These are phyloP conservation scores for Xerocomus cyaneibrunnescens DNA, from an alignment of 1,284 basidiomycete genomes.

Conservation along the genomic window DNA sequence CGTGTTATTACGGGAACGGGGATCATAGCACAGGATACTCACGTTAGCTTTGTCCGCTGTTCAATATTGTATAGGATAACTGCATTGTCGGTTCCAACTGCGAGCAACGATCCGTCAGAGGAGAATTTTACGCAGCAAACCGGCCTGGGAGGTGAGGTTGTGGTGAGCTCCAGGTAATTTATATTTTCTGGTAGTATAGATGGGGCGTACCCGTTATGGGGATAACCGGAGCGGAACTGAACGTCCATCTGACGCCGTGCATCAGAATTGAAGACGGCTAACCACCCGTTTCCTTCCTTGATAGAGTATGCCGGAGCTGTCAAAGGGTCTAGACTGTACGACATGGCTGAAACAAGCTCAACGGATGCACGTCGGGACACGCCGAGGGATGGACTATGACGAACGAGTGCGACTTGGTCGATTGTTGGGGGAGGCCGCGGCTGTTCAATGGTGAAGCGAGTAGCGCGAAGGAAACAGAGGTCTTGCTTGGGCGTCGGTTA, in stretches of 20 bases:
- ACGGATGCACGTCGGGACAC: conserved; percentile 10
- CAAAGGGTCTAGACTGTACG: conserved; percentile 30
- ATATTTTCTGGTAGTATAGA: background rate
- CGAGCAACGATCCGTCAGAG: conserved; percentile 31
- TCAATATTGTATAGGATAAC: conserved; percentile 33
- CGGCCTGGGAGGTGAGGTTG: conserved; percentile 20
- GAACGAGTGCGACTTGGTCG: conserved; percentile 3
- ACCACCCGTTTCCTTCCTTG: conserved; percentile 39
- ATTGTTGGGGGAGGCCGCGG: background rate
- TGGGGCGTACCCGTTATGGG: conserved; percentile 33
- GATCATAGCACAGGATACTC: conserved; percentile 4
- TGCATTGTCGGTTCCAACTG: conserved; percentile 36
- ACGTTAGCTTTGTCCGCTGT: conserved; percentile 32
- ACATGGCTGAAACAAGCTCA: conserved; percentile 19
- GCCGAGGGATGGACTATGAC: background rate
- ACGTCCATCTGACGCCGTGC: conserved; percentile 40
- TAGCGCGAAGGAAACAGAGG: background rate
- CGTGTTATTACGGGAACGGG: background rate
- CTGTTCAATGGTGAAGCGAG: background rate
- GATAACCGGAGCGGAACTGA: conserved; percentile 25
- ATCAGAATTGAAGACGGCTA: conserved; percentile 38
- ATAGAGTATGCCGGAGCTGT: conserved; percentile 35
- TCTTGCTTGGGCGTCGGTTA: background rate
- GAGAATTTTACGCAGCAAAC: conserved; percentile 37
- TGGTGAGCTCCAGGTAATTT: conserved; percentile 11